Evolutionary conservation across 2,329 filamentous ascomycete species (phyloP).

Genomic region (Epichloe amarillans): DNA sequence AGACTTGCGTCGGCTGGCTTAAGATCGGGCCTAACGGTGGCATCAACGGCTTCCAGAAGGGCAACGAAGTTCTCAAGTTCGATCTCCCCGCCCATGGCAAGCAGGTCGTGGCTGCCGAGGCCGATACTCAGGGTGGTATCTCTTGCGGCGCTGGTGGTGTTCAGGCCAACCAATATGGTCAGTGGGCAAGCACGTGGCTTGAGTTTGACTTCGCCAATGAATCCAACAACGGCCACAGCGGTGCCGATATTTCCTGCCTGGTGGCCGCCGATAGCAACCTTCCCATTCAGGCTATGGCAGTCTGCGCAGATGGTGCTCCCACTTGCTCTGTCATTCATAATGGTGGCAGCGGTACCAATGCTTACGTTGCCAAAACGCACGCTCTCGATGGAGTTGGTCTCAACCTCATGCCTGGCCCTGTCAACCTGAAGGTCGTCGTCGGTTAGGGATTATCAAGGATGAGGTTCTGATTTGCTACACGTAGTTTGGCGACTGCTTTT

Average conservation of each 20-base stretch:
- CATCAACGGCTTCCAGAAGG: conserved; percentile 36
- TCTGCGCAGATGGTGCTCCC: conserved; percentile 19
- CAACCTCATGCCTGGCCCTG: conserved; percentile 20
- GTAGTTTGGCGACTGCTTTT: neutral
- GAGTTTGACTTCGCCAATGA: conserved; percentile 35
- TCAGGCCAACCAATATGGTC: conserved; percentile 23
- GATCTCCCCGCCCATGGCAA: conserved; percentile 22
- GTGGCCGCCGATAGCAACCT: conserved; percentile 24
- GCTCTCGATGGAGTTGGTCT: conserved; percentile 26
- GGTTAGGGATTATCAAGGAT: conserved; percentile 11
- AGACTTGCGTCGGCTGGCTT: conserved; percentile 33
- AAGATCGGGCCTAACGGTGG: conserved; percentile 33
- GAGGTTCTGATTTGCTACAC: neutral
- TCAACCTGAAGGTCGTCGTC: conserved; percentile 19
- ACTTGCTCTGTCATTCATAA: conserved; percentile 29
- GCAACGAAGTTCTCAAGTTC: conserved; percentile 28
- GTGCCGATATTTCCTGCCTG: conserved; percentile 36
- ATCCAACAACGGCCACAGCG: conserved; percentile 35
- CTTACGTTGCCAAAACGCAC: conserved; percentile 25
- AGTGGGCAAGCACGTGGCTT: conserved; percentile 32
- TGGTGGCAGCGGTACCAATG: conserved; percentile 22
- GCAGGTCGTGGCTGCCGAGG: conserved; percentile 30
- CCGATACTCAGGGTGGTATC: conserved; percentile 35
- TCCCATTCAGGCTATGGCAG: conserved; percentile 21
- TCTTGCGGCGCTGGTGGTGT: conserved; percentile 25